phyloP scores from a whole-genome alignment of 257 asterid genomes.

The Fraxinus cuspidata region DNA sequence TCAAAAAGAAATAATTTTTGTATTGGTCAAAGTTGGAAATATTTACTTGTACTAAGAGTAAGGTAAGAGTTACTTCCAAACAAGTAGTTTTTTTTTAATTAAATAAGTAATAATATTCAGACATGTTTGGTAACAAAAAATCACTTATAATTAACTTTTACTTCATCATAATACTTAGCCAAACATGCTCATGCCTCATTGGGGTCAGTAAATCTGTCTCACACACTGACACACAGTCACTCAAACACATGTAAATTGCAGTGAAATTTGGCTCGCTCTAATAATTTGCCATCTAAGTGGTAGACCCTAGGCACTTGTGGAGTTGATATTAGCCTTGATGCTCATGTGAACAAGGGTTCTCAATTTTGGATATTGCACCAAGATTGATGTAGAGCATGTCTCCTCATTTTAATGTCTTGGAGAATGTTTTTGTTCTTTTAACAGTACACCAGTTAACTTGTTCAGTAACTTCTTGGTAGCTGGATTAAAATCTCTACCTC shows the following conservation, averaged over 20 bases:
- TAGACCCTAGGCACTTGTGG: neutral
- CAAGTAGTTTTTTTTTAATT: too few species aligned
- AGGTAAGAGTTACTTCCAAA: neutral
- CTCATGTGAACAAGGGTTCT: neutral
- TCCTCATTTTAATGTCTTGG: neutral
- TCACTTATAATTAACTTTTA: too few species aligned
- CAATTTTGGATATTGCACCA: neutral
- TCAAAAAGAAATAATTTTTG: neutral
- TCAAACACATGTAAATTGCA: neutral
- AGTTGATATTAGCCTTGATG: neutral
- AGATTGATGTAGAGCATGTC: neutral
- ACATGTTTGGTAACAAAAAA: neutral
- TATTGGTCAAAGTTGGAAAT: neutral
- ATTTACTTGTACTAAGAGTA: too few species aligned
- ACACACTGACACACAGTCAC: neutral
- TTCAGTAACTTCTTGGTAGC: neutral
- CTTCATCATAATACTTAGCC: too few species aligned
- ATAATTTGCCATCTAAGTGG: neutral
- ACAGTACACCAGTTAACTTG: neutral
- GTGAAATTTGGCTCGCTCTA: neutral
- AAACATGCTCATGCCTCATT: too few species aligned
- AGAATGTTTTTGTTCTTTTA: neutral
- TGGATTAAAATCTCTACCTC: slow-evolving; percentile 6
- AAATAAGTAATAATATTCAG: neutral
- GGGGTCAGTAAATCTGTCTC: neutral